These are phyloP conservation scores for Leccinum pellstonianum DNA, from an alignment of 768 basidiomycete species.

Conservation along the genomic window DNA sequence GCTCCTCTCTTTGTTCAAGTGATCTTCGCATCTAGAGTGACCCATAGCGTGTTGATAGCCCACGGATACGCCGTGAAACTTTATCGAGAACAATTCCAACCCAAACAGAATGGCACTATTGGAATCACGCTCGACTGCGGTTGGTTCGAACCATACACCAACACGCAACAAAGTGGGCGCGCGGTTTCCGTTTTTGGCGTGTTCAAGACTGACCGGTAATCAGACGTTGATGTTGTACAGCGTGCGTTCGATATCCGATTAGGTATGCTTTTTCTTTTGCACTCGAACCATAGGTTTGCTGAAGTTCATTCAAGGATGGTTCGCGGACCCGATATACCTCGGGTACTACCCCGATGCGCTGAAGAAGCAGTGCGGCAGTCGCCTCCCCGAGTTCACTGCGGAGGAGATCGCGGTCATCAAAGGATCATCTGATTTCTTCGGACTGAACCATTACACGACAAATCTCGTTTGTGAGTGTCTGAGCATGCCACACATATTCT, in stretches of 20 bases:
- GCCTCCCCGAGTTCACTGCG: conserved; percentile 58
- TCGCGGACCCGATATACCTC: conserved; percentile 71
- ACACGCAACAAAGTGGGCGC: conserved; percentile 57
- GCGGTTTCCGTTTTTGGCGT: background rate
- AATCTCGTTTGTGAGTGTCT: conserved; percentile 58
- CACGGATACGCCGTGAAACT: conserved; percentile 70
- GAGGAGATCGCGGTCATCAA: conserved; percentile 60
- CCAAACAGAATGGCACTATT: conserved; percentile 61
- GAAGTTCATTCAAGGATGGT: conserved; percentile 49
- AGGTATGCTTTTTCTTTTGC: conserved; percentile 45
- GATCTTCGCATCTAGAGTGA: conserved; percentile 46
- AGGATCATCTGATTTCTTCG: conserved; percentile 73
- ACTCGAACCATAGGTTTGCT: conserved; percentile 20
- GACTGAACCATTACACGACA: conserved; percentile 78
- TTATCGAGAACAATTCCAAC: conserved; percentile 68
- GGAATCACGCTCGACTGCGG: conserved; percentile 81
- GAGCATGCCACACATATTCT: background rate
- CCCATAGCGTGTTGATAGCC: conserved; percentile 64
- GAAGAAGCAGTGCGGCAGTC: conserved; percentile 54
- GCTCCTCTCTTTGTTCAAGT: background rate
- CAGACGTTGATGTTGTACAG: conserved; percentile 69
- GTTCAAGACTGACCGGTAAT: background rate
- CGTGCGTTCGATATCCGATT: conserved; percentile 76
- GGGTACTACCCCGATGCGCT: conserved; percentile 68
- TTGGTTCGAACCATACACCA: conserved; percentile 73